A percentile compares a stretch with the other conserved stretches of the same genome.
These are phyloP conservation scores for Arxiozyma telluris DNA, from an alignment of 1,139 yeast genomes.

Conservation along the genomic window DNA sequence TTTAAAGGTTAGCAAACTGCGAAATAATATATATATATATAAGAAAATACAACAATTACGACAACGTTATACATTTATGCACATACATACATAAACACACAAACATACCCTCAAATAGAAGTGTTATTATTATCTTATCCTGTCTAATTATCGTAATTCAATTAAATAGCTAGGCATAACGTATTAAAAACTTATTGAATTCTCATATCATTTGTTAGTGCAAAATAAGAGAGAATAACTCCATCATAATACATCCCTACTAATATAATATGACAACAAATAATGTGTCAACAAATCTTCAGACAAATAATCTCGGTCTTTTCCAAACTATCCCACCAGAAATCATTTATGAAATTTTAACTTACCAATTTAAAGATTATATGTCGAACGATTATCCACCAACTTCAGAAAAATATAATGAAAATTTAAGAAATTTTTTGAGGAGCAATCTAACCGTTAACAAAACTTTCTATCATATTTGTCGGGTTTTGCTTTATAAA, in stretches of 20 bases:
- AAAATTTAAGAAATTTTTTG: slow-evolving; percentile 31
- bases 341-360: slow-evolving; percentile 32
- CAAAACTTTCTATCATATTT: slow-evolving; percentile 32
- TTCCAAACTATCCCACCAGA: slow-evolving; percentile 29
- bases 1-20: too few species aligned
- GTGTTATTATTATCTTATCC: background rate
- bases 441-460: slow-evolving; percentile 32
- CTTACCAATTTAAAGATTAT: slow-evolving; percentile 33
- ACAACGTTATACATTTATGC: background rate
- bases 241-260: background rate
- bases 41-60: too few species aligned
- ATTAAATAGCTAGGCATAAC: too few species aligned
- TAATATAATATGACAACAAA: background rate
- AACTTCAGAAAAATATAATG: slow-evolving; percentile 29
- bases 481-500: slow-evolving; percentile 30
- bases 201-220: background rate
- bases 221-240: background rate
- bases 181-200: too few species aligned
- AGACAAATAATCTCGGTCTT: background rate
- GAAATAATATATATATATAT: too few species aligned
- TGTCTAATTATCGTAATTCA: background rate
- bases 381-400: slow-evolving; percentile 35
- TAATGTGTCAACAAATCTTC: background rate
- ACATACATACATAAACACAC: background rate
- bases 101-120: too few species aligned